Conservation (phyloP, 1,284 basidiomycete genomes). For the Farysia itapuensis region DNA sequence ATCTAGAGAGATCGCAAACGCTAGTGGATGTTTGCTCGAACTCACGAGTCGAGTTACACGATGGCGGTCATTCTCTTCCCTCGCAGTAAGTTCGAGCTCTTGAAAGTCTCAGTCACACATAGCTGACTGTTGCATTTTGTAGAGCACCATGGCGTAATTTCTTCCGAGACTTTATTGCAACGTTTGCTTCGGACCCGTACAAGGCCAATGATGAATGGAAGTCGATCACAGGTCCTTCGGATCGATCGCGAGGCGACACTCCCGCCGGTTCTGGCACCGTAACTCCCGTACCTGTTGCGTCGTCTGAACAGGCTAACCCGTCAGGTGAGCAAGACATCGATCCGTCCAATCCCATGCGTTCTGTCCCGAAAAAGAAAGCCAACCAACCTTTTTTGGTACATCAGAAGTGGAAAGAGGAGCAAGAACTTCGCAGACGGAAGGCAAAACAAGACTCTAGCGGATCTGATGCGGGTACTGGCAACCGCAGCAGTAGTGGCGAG, state of each 20-base stretch:
- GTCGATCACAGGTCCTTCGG: constrained; percentile 28
- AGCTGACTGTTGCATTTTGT: neutral
- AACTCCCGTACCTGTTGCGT: constrained; percentile 23
- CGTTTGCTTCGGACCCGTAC: constrained; percentile 39
- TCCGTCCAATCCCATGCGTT: constrained; percentile 45
- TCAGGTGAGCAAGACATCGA: constrained; percentile 50
- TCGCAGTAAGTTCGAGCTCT: constrained; percentile 34
- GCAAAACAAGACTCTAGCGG: constrained; percentile 19
- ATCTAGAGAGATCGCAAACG: constrained; percentile 43
- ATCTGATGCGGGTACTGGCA: neutral
- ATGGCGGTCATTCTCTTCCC: constrained; percentile 56
- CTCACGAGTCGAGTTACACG: constrained; percentile 51
- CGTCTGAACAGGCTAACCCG: constrained; percentile 1
- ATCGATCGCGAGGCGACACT: constrained; percentile 34
- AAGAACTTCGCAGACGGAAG: constrained; percentile 34
- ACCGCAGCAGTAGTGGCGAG: constrained; percentile 3
- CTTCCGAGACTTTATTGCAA: constrained; percentile 45
- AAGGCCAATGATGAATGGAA: constrained; percentile 29
- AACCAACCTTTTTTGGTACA: constrained; percentile 53
- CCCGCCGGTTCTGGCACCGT: constrained; percentile 30
- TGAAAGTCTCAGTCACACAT: too few species aligned
- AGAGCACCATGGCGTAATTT: constrained; percentile 57
- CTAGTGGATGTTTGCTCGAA: constrained; percentile 42
- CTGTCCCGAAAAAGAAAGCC: constrained; percentile 51
- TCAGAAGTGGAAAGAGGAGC: constrained; percentile 46